A percentile compares a stretch with the other conserved stretches of the same genome.
Evolutionary conservation across 2,329 filamentous ascomycete genomes (phyloP).

Genomic region (Pseudogymnoascus sp.): DNA sequence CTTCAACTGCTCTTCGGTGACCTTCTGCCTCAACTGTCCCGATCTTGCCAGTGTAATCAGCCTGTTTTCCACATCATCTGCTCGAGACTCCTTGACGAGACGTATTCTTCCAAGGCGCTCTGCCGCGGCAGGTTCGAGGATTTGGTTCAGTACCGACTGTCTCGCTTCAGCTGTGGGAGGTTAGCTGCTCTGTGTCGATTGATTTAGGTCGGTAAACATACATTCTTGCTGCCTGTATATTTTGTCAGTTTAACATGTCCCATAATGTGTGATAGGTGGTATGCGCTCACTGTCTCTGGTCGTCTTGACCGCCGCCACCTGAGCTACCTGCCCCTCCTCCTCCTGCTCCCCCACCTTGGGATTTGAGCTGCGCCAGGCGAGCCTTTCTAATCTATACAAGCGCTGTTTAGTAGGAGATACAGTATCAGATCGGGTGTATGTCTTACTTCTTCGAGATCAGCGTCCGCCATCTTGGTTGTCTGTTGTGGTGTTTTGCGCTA

Average conservation of each 20-base stretch:
- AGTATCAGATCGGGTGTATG: neutral
- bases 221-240: conserved; percentile 38
- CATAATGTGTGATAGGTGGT: conserved; percentile 14
- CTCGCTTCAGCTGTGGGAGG: conserved; percentile 54
- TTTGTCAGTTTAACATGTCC: conserved; percentile 8
- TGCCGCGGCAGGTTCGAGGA: conserved; percentile 86
- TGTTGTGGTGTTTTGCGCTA: conserved; percentile 2
- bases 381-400: conserved; percentile 73
- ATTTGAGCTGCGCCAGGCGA: conserved; percentile 86
- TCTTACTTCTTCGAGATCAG: conserved; percentile 6
- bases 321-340: conserved; percentile 38
- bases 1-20: conserved; percentile 89
- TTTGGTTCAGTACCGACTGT: conserved; percentile 73
- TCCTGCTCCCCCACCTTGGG: conserved; percentile 49
- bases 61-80: conserved; percentile 82
- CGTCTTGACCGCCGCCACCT: conserved; percentile 46
- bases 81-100: conserved; percentile 87
- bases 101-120: conserved; percentile 91
- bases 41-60: conserved; percentile 85
- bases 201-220: conserved; percentile 17
- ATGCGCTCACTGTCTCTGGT: conserved; percentile 53
- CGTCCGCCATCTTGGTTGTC: neutral
- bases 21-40: conserved; percentile 78
- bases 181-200: conserved; percentile 16
- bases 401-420: neutral